Percentiles rank a stretch among this genome's conserved stretches.
Evolutionary conservation across 1,284 basidiomycete species (phyloP).

Genomic region (Puccinia hordei): DNA sequence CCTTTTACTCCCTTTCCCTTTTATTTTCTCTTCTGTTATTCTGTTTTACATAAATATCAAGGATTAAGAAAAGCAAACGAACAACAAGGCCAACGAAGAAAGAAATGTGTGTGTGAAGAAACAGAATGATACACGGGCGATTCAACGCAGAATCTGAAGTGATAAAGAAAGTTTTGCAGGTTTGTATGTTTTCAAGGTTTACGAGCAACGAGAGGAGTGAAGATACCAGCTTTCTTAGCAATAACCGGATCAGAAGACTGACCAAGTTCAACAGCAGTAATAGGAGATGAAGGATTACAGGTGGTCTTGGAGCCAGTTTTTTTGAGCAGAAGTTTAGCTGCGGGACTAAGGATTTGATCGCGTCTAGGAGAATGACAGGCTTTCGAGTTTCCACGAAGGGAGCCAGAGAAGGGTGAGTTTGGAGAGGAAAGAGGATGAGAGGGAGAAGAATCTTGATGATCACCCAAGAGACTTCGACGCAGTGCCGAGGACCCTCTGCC

Average conservation of each 20-base stretch:
- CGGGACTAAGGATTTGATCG: conserved; percentile 40
- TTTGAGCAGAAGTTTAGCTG: conserved; percentile 29
- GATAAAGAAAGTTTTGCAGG: too few species aligned
- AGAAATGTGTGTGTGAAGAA: too few species aligned
- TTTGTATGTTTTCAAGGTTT: too few species aligned
- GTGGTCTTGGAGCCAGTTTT: background rate
- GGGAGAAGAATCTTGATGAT: background rate
- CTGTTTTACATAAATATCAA: too few species aligned
- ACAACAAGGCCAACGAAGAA: too few species aligned
- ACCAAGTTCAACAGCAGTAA: background rate
- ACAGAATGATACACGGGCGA: too few species aligned
- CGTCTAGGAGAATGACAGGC: background rate
- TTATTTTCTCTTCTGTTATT: too few species aligned
- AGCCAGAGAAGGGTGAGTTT: background rate
- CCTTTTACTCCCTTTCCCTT: too few species aligned
- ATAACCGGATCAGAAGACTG: background rate
- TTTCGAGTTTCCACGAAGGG: too few species aligned
- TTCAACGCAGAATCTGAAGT: too few species aligned
- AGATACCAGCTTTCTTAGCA: background rate
- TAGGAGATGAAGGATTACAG: background rate
- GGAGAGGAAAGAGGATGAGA: background rate
- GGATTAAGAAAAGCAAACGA: too few species aligned
- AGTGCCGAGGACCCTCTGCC: background rate
- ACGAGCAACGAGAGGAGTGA: background rate
- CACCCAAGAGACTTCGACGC: background rate